These are phyloP conservation scores for Zoysia pacifica DNA, from an alignment of 176 grass and related monocot species.

Conservation along the genomic window DNA sequence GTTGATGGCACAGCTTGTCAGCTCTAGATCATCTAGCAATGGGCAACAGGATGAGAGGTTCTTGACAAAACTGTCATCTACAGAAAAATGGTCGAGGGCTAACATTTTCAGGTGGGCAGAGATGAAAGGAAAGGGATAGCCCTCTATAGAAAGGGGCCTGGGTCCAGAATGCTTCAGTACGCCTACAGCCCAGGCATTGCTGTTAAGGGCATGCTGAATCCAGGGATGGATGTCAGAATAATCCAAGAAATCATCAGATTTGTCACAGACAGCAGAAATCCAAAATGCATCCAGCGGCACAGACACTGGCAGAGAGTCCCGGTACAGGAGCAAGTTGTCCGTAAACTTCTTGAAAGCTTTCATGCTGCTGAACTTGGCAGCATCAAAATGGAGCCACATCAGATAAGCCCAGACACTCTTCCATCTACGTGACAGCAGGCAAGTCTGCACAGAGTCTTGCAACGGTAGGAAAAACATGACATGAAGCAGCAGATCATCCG, in stretches of 20 bases:
- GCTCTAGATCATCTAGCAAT: slow-evolving; percentile 1
- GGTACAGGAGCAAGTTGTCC: neutral
- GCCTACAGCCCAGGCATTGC: slow-evolving; percentile 12
- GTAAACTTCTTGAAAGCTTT: slow-evolving; percentile 24
- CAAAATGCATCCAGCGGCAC: slow-evolving; percentile 18
- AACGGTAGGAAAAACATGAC: neutral
- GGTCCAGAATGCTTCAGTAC: slow-evolving; percentile 9
- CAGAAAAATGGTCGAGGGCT: neutral
- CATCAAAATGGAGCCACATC: neutral
- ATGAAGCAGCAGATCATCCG: neutral
- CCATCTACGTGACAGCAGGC: slow-evolving; percentile 12
- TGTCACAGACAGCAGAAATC: slow-evolving; percentile 3
- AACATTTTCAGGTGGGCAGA: slow-evolving; percentile 11
- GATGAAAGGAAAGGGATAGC: slow-evolving; percentile 22
- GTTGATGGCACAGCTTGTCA: slow-evolving; percentile 20
- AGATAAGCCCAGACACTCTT: slow-evolving; percentile 3
- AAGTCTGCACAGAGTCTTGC: slow-evolving; percentile 8
- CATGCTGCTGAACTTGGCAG: slow-evolving; percentile 19
- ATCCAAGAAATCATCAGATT: neutral
- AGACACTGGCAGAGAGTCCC: neutral
- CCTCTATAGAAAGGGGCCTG: slow-evolving; percentile 4
- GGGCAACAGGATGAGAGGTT: slow-evolving; percentile 27
- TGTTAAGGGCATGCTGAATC: slow-evolving; percentile 21
- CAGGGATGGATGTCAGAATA: slow-evolving; percentile 36
- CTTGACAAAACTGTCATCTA: slow-evolving; percentile 28